Base-by-base conservation (phyloP, 176 grass and related monocot species). In the Zoysia pacifica region DNA sequence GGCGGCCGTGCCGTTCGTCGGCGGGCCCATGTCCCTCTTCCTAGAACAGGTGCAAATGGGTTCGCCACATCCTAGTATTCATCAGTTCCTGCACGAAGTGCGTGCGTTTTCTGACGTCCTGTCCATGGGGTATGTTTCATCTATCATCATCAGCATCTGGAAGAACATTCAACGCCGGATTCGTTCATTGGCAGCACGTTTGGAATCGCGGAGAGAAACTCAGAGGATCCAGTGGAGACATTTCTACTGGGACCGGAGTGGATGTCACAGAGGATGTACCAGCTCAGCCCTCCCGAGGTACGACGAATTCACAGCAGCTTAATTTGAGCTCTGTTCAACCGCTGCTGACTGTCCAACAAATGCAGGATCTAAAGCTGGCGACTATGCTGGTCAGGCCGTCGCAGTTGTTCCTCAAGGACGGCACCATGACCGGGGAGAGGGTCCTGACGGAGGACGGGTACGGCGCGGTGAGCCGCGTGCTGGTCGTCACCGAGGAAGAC, bases 341-440 rank as follows among this genome's bases (percentile, higher is more conserved):
- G 1, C 44, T 65, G 9, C 3, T 62, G 46, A 36, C 28, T 28
- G 28, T 28, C 28, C 28, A 28, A 28, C 28, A 53, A 5, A 9
- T 14, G 54, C 70, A 87, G 84, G 85, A 91, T 45, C n/a, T 81
- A 11, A 78, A 50, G 13, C 68, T 87, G 13, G 76, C 43, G 9
- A 84, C 4, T 53, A 59, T 18, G 62, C 50, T 81, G 37, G 70
- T 64, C 47, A 77, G 89, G 70, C 7, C 69, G 12, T 58, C 68
- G 0, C 38, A 52, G 9, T 41, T 42, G 36, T 87, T 84, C 54
- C 8, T 60, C 1, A 77, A 83, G 3, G 84, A 87, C 9, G 67
- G 55, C 78, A 67, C 54, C 42, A 74, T 58, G 70, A 13, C 76
- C 55, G 44, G 7, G 10, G 43, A 52, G 50, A n/a, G 8, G 9